Conservation (phyloP, 441 rosid species). For the Mallotus japonicus region DNA sequence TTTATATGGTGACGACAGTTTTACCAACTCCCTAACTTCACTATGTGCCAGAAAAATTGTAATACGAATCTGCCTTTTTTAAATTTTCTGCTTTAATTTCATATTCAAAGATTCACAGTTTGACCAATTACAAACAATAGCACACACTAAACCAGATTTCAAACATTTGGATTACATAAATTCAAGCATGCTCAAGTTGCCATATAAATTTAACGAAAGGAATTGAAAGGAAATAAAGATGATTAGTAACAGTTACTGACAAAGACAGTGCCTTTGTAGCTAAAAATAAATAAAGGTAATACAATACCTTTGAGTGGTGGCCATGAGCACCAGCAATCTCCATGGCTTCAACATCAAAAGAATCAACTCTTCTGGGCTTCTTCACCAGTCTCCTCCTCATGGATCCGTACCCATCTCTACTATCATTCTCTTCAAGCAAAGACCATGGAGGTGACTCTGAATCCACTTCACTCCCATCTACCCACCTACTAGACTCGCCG, state of each 20-base stretch:
- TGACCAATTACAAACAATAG: background rate
- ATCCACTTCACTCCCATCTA: constrained; percentile 83
- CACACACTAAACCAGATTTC: background rate
- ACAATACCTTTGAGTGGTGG: constrained; percentile 64
- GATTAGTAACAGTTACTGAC: background rate
- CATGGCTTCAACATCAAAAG: constrained; percentile 98
- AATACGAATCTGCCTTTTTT: background rate
- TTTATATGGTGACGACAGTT: background rate
- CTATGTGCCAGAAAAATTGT: background rate
- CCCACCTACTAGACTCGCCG: constrained; percentile 77
- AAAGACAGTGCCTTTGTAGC: constrained; percentile 46
- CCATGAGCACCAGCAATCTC: constrained; percentile 63
- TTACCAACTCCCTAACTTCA: background rate
- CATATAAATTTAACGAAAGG: background rate
- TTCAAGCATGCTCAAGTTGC: background rate
- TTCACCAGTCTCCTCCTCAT: constrained; percentile 75
- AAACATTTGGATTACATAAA: background rate
- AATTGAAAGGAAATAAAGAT: background rate
- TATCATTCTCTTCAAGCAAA: constrained; percentile 40
- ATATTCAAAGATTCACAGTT: background rate
- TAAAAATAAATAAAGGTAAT: background rate
- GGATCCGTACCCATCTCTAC: constrained; percentile 49
- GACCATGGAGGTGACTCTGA: constrained; percentile 58
- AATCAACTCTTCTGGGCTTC: constrained; percentile 71
- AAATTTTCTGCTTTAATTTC: background rate